Base-by-base conservation (phyloP, 192 early-diverging fungal genomes). In the Backusella sp. region DNA sequence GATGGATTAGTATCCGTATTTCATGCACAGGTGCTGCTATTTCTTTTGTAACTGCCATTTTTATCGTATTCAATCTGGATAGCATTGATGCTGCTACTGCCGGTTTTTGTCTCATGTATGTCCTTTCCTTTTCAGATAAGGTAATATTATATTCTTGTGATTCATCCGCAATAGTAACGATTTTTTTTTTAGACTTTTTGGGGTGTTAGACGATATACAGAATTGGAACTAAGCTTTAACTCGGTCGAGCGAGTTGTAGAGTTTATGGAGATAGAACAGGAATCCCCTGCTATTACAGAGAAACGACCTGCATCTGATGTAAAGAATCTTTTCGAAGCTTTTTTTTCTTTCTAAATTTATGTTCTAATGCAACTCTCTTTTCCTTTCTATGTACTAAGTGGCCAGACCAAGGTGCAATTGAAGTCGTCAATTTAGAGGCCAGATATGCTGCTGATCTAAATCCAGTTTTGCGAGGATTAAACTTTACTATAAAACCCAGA, bases 161-260 rank as follows among this genome's bases (percentile, higher is more conserved):
- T 35, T 94, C 2, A 82, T 85, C 90, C 44, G 44, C 4, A 32
- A 42, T 28, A 26, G 9, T 68, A 30, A 39, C 14, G 1, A 19
- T 6, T 49, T 49, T 26, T 36, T 75, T 21, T 34, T 12, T 41
- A 71, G 76, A 82, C 92, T 83, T 77, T 89, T 73, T 94, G 92
- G 91, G 77, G 88, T 19, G 87, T 95, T 34, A 34, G 73, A 30
- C 41, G 86, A 53, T 91, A 91, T 77, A 88, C 86, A 21, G 83
- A 91, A 73, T 88, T 94, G 88, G 95, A 96, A 77, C 90, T 96
- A 87, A 87, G 75, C 76, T 86, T 95, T 85, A 95, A 94, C 79
- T 86, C 91, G 15, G 93, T 97, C 5, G 97, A 98, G 84, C 91
- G 96, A 4, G 83, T 97, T 36, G 79, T 88, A 68, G 96, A 97